Base-by-base conservation (phyloP, 2,329 filamentous ascomycete species). In the Penicillium rolfsii region DNA sequence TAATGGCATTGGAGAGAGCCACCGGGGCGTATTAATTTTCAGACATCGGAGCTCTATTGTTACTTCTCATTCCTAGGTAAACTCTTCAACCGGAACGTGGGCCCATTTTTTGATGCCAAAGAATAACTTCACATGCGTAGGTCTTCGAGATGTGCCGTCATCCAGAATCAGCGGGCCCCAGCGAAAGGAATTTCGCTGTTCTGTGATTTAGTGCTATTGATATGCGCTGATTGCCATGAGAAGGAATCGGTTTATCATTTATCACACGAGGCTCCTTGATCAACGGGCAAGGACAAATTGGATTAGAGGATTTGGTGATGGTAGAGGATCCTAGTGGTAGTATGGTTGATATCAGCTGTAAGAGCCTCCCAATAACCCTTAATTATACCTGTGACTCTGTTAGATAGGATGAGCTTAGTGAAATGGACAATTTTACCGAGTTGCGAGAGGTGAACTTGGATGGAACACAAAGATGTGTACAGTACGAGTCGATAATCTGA, bases 261-360 rank as follows among this genome's bases (percentile, higher is more conserved):
- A 28, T 28, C 24, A 19, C 4, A 46, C 2, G 6, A 46, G 43
- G 43, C 43, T 4, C 57, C 8, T 40, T 57, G 22, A 19, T 61
- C 3, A 52, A 56, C 36, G 56, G 56, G 2, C 56, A 64, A 38
- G 41, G 59, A 7, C 11, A 57, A 11, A 59, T 62, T 64, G 56
- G 62, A 1, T 36, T 55, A 38, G 49, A 62, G 33, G 46, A 24
- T n/a, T 60, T 63, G 28, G 57, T 50, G 35, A 52, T 61, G 11
- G 6, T 61, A 38, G 49, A 57, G 33, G 56, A 65, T 57, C 63
- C 53, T 6, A 53, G 56, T 54, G 59, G 52, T 16, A 61, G 59
- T 43, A 30, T 43, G 40, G 40, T 43, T 19, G 9, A 43, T 5
- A 43, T 43, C 40, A 43, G 19, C 40, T 22, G 19, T 19, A 43